Conservation (phyloP, 2,329 filamentous ascomycete genomes). For the Albifimbria verrucaria region DNA sequence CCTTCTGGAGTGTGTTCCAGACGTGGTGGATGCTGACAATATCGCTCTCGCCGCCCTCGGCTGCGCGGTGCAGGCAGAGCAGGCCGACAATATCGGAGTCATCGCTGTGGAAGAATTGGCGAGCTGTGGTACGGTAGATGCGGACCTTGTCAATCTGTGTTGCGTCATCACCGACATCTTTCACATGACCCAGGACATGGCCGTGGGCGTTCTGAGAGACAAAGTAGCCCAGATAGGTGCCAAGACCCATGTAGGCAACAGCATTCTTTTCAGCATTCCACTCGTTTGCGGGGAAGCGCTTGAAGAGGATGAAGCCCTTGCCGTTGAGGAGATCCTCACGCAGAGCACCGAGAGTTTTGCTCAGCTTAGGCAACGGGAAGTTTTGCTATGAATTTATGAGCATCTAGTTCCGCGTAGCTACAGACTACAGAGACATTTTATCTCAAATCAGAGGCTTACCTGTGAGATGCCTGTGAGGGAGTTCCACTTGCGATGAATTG, state of each 20-base stretch:
- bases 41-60: constrained; percentile 81
- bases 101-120: constrained; percentile 60
- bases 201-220: constrained; percentile 81
- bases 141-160: constrained; percentile 81
- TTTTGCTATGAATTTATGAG: constrained; percentile 25
- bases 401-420: too few relatives aligned
- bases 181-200: constrained; percentile 85
- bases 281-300: constrained; percentile 70
- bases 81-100: constrained; percentile 80
- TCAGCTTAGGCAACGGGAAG: constrained; percentile 41
- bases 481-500: constrained; percentile 62
- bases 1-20: constrained; percentile 73
- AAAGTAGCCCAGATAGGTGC: constrained; percentile 83
- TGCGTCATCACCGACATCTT: constrained; percentile 80
- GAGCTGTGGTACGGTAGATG: constrained; percentile 83
- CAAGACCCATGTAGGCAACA: constrained; percentile 86
- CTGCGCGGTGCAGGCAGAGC: constrained; percentile 73
- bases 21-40: constrained; percentile 75
- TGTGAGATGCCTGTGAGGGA: constrained; percentile 63
- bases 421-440: too few relatives aligned
- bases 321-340: constrained; percentile 61
- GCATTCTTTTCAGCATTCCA: constrained; percentile 81
- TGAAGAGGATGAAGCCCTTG: constrained; percentile 88
- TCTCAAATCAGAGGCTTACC: constrained; percentile 10
- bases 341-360: constrained; percentile 29